Evolutionary conservation across 2,329 filamentous ascomycete genomes (phyloP), one percentile per base, ranked within the genome.

Genomic region (Neonectria ditissima): DNA sequence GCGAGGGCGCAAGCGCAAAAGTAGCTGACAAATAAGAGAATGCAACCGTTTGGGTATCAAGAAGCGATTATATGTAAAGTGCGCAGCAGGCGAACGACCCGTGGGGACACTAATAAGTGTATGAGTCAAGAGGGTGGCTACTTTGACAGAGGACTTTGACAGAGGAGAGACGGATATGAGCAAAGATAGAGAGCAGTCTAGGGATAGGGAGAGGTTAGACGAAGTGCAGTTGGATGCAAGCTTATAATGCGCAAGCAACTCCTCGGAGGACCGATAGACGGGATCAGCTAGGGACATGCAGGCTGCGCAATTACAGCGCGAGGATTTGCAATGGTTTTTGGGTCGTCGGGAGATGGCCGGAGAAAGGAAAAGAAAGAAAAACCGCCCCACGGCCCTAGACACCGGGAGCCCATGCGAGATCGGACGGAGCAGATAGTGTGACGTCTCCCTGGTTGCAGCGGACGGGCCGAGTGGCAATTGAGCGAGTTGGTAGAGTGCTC

Each of bases 281-380:
- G 65, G 58, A 30, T 66, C 50, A 32, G 60, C 47, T 48, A 44
- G 30, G 41, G 54, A 50, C 44, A n/a, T 53, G 65, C 45, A 43
- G 34, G 34, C 66, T 66, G 68, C 60, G 72, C 75, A 78, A 76
- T 78, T 51, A 73, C 72, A 74, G 56, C 68, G 65, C 34, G 68
- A 64, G 68, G 75, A 78, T 78, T 78, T 72, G 72, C 75, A 77
- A 77, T 76, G 70, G 66, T 37, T 50, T 37, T 50, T 69, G 58
- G 34, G 34, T 43, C 41, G 32, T 50, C 47, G 53, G 48, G 47
- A 24, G 59, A 20, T 51, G 50, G 44, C 37, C 37, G 37, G n/a
- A 51, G 30, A 32, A 32, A 50, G 41, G 34, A 57, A 48, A 14
- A 51, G 30, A 32, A 32, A 50, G 41, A 43, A 57, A 43, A 48